Conservation (phyloP, 352 stramenopile species). For the Salisapilia sapeloensis region DNA sequence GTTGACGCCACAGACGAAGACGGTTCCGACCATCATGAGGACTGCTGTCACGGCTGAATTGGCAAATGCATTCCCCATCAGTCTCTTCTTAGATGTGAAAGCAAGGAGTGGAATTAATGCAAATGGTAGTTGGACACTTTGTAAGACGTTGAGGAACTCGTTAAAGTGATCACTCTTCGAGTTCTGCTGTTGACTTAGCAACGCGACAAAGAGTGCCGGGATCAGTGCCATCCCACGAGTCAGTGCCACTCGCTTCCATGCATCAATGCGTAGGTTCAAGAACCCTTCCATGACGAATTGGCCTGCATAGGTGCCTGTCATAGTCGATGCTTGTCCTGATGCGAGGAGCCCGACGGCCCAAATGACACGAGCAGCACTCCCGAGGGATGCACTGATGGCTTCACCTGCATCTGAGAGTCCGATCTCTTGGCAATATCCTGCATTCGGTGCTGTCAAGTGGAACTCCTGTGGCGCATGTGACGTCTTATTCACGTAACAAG, state of each 20-base stretch:
- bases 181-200: slow-evolving; percentile 30
- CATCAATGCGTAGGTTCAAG: slow-evolving; percentile 59
- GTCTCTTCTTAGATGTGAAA: slow-evolving; percentile 31
- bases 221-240: slow-evolving; percentile 77
- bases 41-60: slow-evolving; percentile 13
- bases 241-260: slow-evolving; percentile 72
- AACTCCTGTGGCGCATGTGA: slow-evolving; percentile 1
- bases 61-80: slow-evolving; percentile 52
- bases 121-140: slow-evolving; percentile 80
- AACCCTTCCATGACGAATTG: slow-evolving; percentile 93
- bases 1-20: slow-evolving; percentile 38
- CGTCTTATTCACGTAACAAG: slow-evolving; percentile 30
- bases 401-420: slow-evolving; percentile 49
- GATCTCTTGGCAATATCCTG: slow-evolving; percentile 67
- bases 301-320: slow-evolving; percentile 88
- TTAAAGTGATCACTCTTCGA: slow-evolving; percentile 54
- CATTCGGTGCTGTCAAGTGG: slow-evolving; percentile 4
- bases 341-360: slow-evolving; percentile 86
- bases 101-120: slow-evolving; percentile 65
- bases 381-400: slow-evolving; percentile 42
- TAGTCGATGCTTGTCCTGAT: slow-evolving; percentile 80
- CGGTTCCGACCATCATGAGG: slow-evolving; percentile 17
- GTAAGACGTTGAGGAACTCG: slow-evolving; percentile 73
- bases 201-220: slow-evolving; percentile 52
- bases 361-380: slow-evolving; percentile 39